These are phyloP conservation scores for Herpetospermum pedunculosum DNA, from an alignment of 306 rosid genomes.

Conservation along the genomic window DNA sequence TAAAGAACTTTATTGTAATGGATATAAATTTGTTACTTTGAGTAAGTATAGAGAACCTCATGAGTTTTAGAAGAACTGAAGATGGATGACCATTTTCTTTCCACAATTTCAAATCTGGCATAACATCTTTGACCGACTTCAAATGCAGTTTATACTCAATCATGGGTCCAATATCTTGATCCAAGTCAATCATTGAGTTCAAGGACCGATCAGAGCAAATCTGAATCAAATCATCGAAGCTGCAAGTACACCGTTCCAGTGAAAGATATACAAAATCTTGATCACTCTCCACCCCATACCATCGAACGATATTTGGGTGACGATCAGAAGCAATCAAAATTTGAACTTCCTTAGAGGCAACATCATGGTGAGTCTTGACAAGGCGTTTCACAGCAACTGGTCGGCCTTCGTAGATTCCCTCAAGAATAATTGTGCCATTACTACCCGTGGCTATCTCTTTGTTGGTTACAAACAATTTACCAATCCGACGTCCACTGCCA, in stretches of 20 bases:
- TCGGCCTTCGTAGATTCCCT: slow-evolving; percentile 68
- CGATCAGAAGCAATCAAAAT: slow-evolving; percentile 65
- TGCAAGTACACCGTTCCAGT: slow-evolving; percentile 66
- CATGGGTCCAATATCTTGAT: slow-evolving; percentile 16
- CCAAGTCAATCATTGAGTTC: slow-evolving; percentile 9
- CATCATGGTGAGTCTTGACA: slow-evolving; percentile 60
- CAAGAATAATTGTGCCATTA: slow-evolving; percentile 69
- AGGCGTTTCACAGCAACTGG: slow-evolving; percentile 84
- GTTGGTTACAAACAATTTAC: slow-evolving; percentile 50
- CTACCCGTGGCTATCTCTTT: slow-evolving; percentile 80
- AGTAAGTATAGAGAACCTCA: slow-evolving; percentile 38
- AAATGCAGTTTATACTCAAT: slow-evolving; percentile 21
- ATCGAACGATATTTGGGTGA: slow-evolving; percentile 74
- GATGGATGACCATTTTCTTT: slow-evolving; percentile 46
- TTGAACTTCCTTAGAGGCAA: slow-evolving; percentile 62
- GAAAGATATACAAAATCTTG: slow-evolving; percentile 74
- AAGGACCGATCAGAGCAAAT: slow-evolving; percentile 19
- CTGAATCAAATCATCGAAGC: slow-evolving; percentile 49
- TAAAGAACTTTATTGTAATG: neutral
- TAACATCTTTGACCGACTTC: slow-evolving; percentile 20
- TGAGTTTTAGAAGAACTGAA: slow-evolving; percentile 38
- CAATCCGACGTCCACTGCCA: slow-evolving; percentile 46
- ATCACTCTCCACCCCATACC: slow-evolving; percentile 78
- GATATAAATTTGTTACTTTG: neutral
- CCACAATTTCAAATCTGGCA: slow-evolving; percentile 34